Base-by-base conservation (phyloP, 2,329 filamentous ascomycete species). In the Clonostachys sp. region DNA sequence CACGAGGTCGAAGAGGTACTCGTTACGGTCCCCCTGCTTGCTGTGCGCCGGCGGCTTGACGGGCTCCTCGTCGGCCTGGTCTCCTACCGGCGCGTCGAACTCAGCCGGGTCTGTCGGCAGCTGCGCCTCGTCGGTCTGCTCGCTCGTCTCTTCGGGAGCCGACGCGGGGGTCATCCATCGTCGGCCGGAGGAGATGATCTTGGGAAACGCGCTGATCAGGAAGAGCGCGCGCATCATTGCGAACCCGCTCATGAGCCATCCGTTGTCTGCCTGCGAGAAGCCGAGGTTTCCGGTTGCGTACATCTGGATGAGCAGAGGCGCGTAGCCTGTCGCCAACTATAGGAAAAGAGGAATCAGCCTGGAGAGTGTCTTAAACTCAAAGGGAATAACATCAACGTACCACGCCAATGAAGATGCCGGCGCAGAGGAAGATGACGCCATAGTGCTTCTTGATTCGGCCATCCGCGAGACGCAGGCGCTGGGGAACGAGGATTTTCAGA, bases 321-420 rank as follows among this genome's bases (percentile, higher is more conserved):
- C 83, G 48, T 86, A 89, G 2, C 82, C 83, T 0, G 85, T 87
- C 0, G 85, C 84, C 2, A 87, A 71, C 58, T 76, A 47, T 17
- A 5, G 3, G 5, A 18, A 18, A 4, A 16, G 7, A 12, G 16
- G n/a, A 16, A 54, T 9, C 16, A n/a, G 9, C n/a, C 2, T n/a
- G 36, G 20, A 42, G 41, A 17, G 7, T 20, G 20, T 24, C 5
- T 33, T n/a, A 7, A 40, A 34, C 38, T 8, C 3, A 39, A 12
- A 33, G 39, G 13, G 24, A 24, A 20, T 4, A 13, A 18, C 5
- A 6, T 13, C 18, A 7, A 68, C 72, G 57, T 59, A 78, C 74
- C 1, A 88, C 83, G 1, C 80, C 84, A 1, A 86, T 63, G 49
- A 87, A 89, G 3, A 86, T 82, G 2, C 85, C 85, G 1, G 72